Conservation (phyloP, 2,329 filamentous ascomycete genomes). For the Malbranchea zuffiana region DNA sequence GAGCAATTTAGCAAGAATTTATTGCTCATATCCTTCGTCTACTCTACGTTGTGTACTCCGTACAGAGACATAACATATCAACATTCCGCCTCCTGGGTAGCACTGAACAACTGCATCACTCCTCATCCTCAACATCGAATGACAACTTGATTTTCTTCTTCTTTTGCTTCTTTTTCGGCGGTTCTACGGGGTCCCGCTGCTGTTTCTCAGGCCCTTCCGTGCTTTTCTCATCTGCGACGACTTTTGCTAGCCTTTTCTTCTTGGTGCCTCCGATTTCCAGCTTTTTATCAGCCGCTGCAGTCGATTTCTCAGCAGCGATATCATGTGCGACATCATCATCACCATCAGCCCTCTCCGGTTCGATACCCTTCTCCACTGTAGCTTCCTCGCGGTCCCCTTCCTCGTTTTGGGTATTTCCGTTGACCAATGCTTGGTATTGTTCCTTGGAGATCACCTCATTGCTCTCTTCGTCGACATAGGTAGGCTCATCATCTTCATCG, state of each 20-base stretch:
- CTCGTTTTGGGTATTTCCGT: constrained; percentile 15
- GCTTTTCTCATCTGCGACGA: constrained; percentile 25
- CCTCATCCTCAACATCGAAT: constrained; percentile 28
- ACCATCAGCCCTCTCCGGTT: background rate
- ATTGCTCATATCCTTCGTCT: too few relatives aligned
- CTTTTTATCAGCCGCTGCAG: constrained; percentile 24
- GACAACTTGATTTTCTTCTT: constrained; percentile 39
- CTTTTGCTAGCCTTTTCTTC: constrained; percentile 34
- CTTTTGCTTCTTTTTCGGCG: constrained; percentile 27
- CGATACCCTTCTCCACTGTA: constrained; percentile 4
- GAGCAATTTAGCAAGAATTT: constrained; percentile 10
- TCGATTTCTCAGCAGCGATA: constrained; percentile 5
- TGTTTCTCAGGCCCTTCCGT: constrained; percentile 17
- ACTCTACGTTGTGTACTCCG: too few relatives aligned
- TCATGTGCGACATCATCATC: constrained; percentile 2
- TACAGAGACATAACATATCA: too few relatives aligned
- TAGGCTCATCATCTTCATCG: constrained; percentile 34
- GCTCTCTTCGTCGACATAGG: constrained; percentile 35
- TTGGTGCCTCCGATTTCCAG: constrained; percentile 32
- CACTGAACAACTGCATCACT: too few relatives aligned
- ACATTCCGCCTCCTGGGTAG: too few relatives aligned
- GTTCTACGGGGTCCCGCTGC: constrained; percentile 15
- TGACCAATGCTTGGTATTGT: constrained; percentile 32
- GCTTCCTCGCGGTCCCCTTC: constrained; percentile 15
- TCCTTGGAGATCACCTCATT: constrained; percentile 36